Conservation (phyloP, 2,329 filamentous ascomycete genomes). For the Plenodomus lindquistii region DNA sequence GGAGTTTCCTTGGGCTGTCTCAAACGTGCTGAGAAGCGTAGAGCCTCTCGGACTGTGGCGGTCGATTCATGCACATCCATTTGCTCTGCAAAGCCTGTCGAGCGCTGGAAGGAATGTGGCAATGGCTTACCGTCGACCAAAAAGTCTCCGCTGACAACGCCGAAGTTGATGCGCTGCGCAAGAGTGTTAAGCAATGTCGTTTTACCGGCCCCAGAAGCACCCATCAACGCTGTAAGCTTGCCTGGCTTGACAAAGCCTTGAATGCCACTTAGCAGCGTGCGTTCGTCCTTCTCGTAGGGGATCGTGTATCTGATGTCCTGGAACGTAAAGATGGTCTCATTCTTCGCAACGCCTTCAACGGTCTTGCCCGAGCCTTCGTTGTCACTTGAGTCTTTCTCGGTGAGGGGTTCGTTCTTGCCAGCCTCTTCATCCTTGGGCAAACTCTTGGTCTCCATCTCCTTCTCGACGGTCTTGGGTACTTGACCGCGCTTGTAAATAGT, state of each 20-base stretch:
- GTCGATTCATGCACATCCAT: conserved; percentile 67
- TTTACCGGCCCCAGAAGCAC: conserved; percentile 63
- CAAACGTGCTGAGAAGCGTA: conserved; percentile 66
- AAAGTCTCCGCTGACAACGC: conserved; percentile 51
- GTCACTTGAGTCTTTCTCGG: conserved; percentile 27
- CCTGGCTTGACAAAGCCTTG: conserved; percentile 90
- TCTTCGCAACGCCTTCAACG: conserved; percentile 60
- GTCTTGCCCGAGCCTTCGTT: conserved; percentile 30
- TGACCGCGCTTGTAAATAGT: conserved; percentile 67
- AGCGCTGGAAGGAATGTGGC: conserved; percentile 75
- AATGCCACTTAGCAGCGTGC: conserved; percentile 61
- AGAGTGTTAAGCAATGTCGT: conserved; percentile 44
- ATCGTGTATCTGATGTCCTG: conserved; percentile 82
- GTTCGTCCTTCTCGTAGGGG: conserved; percentile 49
- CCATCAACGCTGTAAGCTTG: conserved; percentile 77
- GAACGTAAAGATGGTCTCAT: conserved; percentile 73
- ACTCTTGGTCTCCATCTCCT: conserved; percentile 59
- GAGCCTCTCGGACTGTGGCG: conserved; percentile 65
- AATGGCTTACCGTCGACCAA: conserved; percentile 47
- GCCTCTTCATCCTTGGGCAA: conserved; percentile 57
- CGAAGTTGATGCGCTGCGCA: conserved; percentile 50
- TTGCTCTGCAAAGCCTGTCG: conserved; percentile 74
- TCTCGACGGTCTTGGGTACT: conserved; percentile 61
- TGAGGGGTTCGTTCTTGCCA: conserved; percentile 41
- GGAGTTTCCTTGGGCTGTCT: conserved; percentile 63